phyloP scores from a whole-genome alignment of 73 alveolate species.

The Tetrahymena malaccensis region DNA sequence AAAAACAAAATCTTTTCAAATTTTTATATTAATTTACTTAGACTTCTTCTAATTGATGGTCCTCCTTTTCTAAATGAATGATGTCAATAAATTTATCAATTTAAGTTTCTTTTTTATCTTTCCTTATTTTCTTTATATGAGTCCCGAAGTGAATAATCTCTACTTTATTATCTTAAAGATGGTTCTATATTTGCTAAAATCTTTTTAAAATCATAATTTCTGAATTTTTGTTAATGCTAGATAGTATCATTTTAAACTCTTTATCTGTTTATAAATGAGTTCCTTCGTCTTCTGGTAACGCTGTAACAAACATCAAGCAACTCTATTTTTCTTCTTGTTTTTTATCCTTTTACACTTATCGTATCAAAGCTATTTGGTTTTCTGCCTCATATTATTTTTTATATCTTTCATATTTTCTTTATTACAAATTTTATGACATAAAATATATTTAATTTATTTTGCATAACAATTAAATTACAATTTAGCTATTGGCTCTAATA shows the following conservation, averaged over 20 bases:
- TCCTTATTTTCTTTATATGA: not conserved
- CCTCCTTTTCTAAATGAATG: not conserved
- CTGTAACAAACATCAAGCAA: not conserved
- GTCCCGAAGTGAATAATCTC: not conserved
- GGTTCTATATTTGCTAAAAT: not conserved
- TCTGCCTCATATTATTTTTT: too few species aligned
- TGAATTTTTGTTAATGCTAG: not conserved
- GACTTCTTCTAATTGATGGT: not conserved
- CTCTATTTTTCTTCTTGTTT: not conserved
- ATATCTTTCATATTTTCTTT: too few species aligned
- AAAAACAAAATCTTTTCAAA: too few species aligned
- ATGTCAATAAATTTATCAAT: too few species aligned
- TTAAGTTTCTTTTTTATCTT: not conserved
- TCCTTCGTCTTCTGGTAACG: not conserved
- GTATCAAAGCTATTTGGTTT: too few species aligned
- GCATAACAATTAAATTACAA: too few species aligned
- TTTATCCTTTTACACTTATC: too few species aligned
- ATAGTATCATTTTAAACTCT: too few species aligned
- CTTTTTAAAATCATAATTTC: not conserved
- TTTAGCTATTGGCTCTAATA: too few species aligned
- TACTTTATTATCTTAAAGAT: not conserved
- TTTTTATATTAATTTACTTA: not conserved
- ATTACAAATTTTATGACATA: too few species aligned
- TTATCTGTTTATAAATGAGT: not conserved
- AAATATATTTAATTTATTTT: too few species aligned